Conservation (phyloP, 371 early-diverging fungal species). For the Mucor ambiguus region DNA sequence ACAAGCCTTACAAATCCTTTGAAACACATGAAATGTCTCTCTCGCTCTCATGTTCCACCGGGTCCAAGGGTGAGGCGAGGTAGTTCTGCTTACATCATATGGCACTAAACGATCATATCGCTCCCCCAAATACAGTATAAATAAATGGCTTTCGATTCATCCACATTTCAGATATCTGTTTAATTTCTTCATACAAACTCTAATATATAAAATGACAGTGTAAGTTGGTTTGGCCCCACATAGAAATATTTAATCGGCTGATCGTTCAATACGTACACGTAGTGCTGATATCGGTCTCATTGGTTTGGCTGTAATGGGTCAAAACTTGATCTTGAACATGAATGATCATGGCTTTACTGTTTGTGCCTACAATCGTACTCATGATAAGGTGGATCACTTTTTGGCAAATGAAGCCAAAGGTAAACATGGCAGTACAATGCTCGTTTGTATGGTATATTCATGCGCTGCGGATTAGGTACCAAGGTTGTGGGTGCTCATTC, state of each 20-base stretch:
- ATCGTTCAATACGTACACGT: background rate
- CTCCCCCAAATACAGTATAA: background rate
- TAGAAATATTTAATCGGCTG: background rate
- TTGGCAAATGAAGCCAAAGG: slow-evolving; percentile 95
- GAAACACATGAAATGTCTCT: background rate
- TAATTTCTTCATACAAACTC: background rate
- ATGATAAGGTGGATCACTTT: slow-evolving; percentile 92
- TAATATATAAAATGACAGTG: slow-evolving; percentile 1
- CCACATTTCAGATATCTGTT: background rate
- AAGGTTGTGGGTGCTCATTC: slow-evolving; percentile 93
- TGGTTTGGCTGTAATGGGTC: slow-evolving; percentile 99
- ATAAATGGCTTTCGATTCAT: background rate
- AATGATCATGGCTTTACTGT: slow-evolving; percentile 93
- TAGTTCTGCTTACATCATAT: background rate
- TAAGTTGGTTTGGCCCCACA: background rate
- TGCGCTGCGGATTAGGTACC: slow-evolving; percentile 58
- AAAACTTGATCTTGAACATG: slow-evolving; percentile 98
- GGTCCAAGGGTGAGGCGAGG: background rate
- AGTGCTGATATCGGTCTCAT: slow-evolving; percentile 99
- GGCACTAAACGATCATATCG: background rate
- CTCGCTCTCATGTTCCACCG: background rate
- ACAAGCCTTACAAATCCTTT: background rate
- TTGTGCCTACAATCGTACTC: slow-evolving; percentile 97
- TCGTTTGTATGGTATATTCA: background rate
- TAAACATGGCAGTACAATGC: slow-evolving; percentile 21